Percentiles rank a stretch among this genome's conserved stretches.
These are phyloP conservation scores for Candida boleticola DNA, from an alignment of 805 yeast genomes.

Conservation along the genomic window DNA sequence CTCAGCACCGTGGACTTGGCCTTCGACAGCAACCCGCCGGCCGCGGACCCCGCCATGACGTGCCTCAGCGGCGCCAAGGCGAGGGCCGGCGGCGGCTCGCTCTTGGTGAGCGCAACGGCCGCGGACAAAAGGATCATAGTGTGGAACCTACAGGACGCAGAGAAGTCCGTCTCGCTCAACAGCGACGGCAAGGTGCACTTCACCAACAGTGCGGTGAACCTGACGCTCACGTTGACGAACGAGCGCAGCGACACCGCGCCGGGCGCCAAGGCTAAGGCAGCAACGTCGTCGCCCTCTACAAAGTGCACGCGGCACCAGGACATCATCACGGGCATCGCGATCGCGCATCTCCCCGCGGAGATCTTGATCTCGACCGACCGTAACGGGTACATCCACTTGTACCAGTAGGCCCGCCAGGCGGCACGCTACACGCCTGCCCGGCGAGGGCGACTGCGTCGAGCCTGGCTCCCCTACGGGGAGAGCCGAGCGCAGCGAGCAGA, in stretches of 20 bases:
- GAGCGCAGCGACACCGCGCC: constrained; percentile 29
- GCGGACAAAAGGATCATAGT: constrained; percentile 24
- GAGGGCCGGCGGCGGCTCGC: background rate
- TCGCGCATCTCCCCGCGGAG: constrained; percentile 49
- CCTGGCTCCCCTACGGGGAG: no score
- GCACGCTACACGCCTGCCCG: no score
- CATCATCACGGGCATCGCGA: constrained; percentile 45
- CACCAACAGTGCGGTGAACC: constrained; percentile 11
- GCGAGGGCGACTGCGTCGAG: no score
- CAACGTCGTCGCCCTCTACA: background rate
- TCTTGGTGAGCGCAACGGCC: constrained; percentile 23
- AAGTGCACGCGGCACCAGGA: constrained; percentile 41
- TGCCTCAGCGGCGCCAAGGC: background rate
- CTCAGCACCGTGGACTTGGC: constrained; percentile 17
- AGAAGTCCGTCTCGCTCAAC: constrained; percentile 16
- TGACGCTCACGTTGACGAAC: constrained; percentile 12
- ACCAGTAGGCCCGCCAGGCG: constrained; percentile 21
- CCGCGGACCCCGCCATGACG: constrained; percentile 14
- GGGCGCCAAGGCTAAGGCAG: background rate
- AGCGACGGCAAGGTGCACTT: constrained; percentile 4
- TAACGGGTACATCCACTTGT: constrained; percentile 63
- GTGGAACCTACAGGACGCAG: constrained; percentile 24
- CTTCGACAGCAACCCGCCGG: constrained; percentile 9
- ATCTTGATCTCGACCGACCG: constrained; percentile 68
- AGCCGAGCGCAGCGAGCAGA: no score